Conservation (phyloP, 305 asterid genomes). For the Lippia alba region DNA sequence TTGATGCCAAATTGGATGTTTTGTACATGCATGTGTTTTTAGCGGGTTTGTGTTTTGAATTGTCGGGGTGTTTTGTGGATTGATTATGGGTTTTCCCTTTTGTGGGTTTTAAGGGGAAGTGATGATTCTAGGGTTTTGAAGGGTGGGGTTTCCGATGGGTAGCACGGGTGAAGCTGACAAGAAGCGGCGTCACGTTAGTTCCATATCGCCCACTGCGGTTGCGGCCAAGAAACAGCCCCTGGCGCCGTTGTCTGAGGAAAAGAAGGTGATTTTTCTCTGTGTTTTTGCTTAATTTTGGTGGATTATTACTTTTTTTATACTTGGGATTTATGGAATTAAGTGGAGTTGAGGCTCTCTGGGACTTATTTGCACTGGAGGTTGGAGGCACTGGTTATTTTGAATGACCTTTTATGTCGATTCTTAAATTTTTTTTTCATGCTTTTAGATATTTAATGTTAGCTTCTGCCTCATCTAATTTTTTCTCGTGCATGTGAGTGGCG, state of each 20-base stretch:
- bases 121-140: conserved; percentile 61
- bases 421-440: not conserved
- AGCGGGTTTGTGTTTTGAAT: conserved; percentile 28
- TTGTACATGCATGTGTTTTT: conserved; percentile 24
- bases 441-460: not conserved
- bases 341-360: conserved; percentile 1
- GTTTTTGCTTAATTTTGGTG: conserved; percentile 5
- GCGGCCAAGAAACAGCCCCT: conserved; percentile 66
- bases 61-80: conserved; percentile 27
- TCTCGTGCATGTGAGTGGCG: conserved; percentile 11
- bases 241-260: conserved; percentile 74
- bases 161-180: conserved; percentile 87
- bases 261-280: conserved; percentile 56
- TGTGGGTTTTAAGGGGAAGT: conserved; percentile 39
- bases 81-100: conserved; percentile 24
- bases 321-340: conserved; percentile 7
- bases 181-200: conserved; percentile 78
- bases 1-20: conserved; percentile 27
- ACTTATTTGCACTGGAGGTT: too few species aligned
- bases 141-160: conserved; percentile 61
- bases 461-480: conserved; percentile 8
- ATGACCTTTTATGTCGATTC: not conserved
- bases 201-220: conserved; percentile 72
- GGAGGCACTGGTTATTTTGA: conserved; percentile 25
- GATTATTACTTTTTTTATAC: conserved; percentile 7